Percentiles rank a stretch among this genome's conserved stretches.
Evolutionary conservation across 352 stramenopile genomes (phyloP).

Genomic region (Phytophthora melonis): DNA sequence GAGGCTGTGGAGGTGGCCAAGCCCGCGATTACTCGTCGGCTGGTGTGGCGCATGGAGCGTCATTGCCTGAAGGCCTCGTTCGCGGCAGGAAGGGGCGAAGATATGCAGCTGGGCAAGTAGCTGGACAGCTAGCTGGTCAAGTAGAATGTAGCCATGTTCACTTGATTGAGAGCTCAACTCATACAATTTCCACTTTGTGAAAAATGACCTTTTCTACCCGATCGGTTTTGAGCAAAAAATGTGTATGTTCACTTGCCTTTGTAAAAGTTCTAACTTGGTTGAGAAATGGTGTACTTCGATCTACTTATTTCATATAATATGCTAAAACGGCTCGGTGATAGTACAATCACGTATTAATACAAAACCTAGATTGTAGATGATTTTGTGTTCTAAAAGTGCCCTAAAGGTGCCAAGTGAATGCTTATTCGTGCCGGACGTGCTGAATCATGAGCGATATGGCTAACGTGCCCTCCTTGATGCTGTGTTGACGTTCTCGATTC

Average conservation of each 20-base stretch:
- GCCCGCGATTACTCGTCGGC: background rate
- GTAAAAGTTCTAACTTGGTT: constrained; percentile 4
- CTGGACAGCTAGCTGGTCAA: no score
- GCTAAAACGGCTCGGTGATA: no score
- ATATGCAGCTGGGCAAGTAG: background rate
- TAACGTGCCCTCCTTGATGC: no score
- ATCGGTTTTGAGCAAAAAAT: background rate
- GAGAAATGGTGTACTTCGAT: background rate
- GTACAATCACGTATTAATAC: no score
- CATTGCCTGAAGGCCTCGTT: background rate
- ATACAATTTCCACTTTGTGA: constrained; percentile 1
- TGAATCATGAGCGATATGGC: no score
- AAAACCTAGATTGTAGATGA: no score
- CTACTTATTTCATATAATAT: no score
- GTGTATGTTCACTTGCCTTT: background rate
- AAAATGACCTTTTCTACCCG: background rate
- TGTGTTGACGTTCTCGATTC: no score
- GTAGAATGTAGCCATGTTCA: background rate
- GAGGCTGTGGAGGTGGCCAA: background rate
- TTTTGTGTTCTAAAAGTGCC: no score
- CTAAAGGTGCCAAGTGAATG: no score
- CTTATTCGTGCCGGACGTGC: no score
- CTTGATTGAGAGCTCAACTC: constrained; percentile 1
- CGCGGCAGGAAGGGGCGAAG: background rate
- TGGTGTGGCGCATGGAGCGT: background rate